These are phyloP conservation scores for Blastobotrys buckinghamii DNA, from an alignment of 1,139 yeast genomes.

Conservation along the genomic window DNA sequence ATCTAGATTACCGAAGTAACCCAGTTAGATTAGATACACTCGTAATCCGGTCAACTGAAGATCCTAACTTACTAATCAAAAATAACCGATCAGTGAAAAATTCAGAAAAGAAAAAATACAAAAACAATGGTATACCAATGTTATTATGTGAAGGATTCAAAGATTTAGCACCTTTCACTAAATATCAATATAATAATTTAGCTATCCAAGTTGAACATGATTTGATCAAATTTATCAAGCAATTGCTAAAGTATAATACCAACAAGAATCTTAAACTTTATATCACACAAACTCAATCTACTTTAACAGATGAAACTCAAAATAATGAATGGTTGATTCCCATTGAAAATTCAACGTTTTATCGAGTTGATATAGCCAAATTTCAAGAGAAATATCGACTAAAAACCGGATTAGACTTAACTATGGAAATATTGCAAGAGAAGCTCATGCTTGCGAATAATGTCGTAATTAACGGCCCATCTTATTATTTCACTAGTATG, in stretches of 20 bases:
- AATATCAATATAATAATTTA: too few relatives aligned
- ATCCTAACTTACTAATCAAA: too few relatives aligned
- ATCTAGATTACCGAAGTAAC: too few relatives aligned
- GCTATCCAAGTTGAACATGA: neutral
- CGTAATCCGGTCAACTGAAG: neutral
- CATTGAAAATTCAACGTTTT: neutral
- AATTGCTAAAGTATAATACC: neutral
- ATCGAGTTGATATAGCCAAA: neutral
- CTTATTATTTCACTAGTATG: too few relatives aligned
- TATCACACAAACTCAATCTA: neutral
- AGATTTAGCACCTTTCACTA: neutral
- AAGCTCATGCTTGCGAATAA: neutral
- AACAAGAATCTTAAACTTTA: neutral
- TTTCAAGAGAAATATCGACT: neutral
- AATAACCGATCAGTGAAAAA: neutral
- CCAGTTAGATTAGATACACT: neutral
- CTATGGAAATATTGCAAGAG: neutral
- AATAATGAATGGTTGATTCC: neutral
- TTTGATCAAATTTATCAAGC: too few relatives aligned
- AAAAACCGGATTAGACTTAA: neutral
- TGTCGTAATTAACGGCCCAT: neutral
- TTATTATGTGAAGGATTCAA: neutral
- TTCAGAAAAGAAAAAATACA: neutral
- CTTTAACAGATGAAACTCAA: neutral
- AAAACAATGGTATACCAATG: neutral